These are phyloP conservation scores for Irpex lacteus DNA, from an alignment of 1,284 basidiomycete species.

Conservation along the genomic window DNA sequence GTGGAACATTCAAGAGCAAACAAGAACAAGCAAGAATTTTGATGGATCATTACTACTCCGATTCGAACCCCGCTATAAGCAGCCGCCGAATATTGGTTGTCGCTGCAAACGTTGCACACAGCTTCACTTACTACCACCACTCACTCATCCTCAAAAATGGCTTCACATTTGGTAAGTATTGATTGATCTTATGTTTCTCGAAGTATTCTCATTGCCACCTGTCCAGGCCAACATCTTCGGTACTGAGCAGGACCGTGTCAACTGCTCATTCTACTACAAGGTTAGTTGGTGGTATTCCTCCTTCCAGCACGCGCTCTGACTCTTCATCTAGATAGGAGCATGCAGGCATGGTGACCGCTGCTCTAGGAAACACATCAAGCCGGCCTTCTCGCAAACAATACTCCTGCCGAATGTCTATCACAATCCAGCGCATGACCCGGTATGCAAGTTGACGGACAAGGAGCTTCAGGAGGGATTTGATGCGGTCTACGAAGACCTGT, in stretches of 20 bases:
- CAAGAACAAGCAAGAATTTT: constrained; percentile 8
- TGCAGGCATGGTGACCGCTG: constrained; percentile 96
- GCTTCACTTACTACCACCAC: constrained; percentile 3
- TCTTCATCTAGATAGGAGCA: constrained; percentile 74
- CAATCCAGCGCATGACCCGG: constrained; percentile 92
- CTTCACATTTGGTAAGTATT: constrained; percentile 55
- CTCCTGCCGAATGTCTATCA: constrained; percentile 99
- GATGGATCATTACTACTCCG: constrained; percentile 4
- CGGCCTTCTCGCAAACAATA: constrained; percentile 96
- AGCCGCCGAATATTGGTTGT: background rate
- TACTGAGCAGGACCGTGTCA: constrained; percentile 90
- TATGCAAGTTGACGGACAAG: constrained; percentile 81
- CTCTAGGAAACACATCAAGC: constrained; percentile 96
- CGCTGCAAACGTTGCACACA: background rate
- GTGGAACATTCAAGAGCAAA: constrained; percentile 12
- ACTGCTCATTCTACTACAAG: constrained; percentile 96
- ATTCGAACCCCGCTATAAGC: background rate
- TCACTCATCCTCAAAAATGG: constrained; percentile 38
- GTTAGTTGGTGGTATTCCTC: constrained; percentile 37
- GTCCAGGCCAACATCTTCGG: constrained; percentile 80
- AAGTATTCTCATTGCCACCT: background rate
- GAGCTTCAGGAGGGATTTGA: constrained; percentile 97
- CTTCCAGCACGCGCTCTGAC: constrained; percentile 12
- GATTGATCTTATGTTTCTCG: background rate
- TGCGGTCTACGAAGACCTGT: constrained; percentile 94